These are phyloP conservation scores for Secale cereale DNA, from an alignment of 176 grass and related monocot species.

Conservation along the genomic window DNA sequence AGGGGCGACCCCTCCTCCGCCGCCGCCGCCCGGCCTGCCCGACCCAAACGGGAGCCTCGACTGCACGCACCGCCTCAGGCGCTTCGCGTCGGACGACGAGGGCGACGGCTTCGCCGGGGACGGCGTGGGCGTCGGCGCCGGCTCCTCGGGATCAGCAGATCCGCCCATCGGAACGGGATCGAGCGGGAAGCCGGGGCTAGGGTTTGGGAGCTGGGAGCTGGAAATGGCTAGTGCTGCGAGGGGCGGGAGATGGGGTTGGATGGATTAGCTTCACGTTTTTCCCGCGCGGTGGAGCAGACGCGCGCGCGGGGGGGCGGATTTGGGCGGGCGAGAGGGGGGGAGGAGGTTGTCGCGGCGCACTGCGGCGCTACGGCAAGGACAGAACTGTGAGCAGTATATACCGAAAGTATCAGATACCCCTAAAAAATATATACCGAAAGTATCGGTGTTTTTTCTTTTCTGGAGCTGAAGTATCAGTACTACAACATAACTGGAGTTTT, in stretches of 20 bases:
- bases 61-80: constrained; percentile 47
- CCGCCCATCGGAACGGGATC: constrained; percentile 26
- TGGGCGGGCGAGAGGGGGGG: not conserved
- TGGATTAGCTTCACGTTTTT: constrained; percentile 34
- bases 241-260: not conserved
- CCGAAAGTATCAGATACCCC: too few relatives aligned
- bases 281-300: constrained; percentile 25
- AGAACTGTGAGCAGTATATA: not conserved
- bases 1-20: not conserved
- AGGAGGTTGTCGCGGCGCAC: not conserved
- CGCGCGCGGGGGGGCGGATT: constrained; percentile 10
- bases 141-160: constrained; percentile 35
- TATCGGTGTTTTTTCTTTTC: too few relatives aligned
- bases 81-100: constrained; percentile 29
- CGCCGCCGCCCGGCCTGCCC: not conserved
- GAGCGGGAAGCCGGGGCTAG: constrained; percentile 11
- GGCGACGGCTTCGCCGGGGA: constrained; percentile 35
- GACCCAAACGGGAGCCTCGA: constrained; percentile 52
- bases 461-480: too few relatives aligned
- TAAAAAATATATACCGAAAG: too few relatives aligned
- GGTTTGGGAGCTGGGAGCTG: constrained; percentile 20
- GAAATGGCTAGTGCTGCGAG: not conserved
- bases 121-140: constrained; percentile 25
- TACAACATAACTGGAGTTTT: too few relatives aligned
- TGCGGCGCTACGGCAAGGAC: not conserved